phyloP scores from a whole-genome alignment of 805 yeast genomes.

The Wickerhamiella australiensis region DNA sequence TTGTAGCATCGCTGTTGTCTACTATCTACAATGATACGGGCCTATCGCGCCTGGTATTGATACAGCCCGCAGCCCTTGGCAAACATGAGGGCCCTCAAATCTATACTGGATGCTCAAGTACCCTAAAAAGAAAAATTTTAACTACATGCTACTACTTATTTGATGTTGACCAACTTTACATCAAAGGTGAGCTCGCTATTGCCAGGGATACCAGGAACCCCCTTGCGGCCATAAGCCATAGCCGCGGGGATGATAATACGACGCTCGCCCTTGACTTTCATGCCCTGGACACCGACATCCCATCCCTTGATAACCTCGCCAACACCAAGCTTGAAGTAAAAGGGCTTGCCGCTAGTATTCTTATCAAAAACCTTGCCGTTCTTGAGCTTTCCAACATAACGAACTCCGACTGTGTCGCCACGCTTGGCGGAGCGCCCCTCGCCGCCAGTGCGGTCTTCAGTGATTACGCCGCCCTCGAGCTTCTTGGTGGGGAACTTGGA shows the following conservation, averaged over 20 bases:
- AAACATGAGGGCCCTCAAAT: too few relatives aligned
- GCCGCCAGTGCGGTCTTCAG: slow-evolving; percentile 88
- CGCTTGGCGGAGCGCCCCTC: slow-evolving; percentile 77
- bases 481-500: slow-evolving; percentile 46
- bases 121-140: too few relatives aligned
- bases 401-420: slow-evolving; percentile 85
- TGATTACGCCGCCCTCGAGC: slow-evolving; percentile 80
- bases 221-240: slow-evolving; percentile 91
- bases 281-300: slow-evolving; percentile 97
- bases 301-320: slow-evolving; percentile 99
- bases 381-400: slow-evolving; percentile 95
- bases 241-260: slow-evolving; percentile 91
- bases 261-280: slow-evolving; percentile 99
- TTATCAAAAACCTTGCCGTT: slow-evolving; percentile 95
- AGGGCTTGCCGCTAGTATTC: slow-evolving; percentile 95
- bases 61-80: too few relatives aligned
- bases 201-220: slow-evolving; percentile 94
- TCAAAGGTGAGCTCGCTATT: slow-evolving; percentile 95
- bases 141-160: slow-evolving; percentile 35
- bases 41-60: too few relatives aligned
- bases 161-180: slow-evolving; percentile 81
- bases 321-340: slow-evolving; percentile 77
- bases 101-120: too few relatives aligned
- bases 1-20: too few relatives aligned
- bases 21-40: too few relatives aligned